Conservation (phyloP, 257 asterid species). For the Solanum rostratum region DNA sequence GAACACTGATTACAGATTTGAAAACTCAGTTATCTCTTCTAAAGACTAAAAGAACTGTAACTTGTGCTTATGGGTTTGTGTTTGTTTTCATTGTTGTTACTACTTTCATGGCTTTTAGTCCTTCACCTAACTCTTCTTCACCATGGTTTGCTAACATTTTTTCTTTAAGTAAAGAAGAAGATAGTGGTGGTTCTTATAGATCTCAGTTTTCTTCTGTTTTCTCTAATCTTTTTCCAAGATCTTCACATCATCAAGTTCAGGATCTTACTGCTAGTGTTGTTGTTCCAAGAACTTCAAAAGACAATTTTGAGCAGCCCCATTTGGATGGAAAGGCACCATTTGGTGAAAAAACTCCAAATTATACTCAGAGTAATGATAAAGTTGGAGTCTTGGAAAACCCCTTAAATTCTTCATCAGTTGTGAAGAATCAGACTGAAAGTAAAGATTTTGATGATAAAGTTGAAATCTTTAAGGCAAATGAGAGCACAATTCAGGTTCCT, state of each 20-base stretch:
- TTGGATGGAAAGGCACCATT: conserved; percentile 1
- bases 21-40: conserved; percentile 36
- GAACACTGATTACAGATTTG: conserved; percentile 38
- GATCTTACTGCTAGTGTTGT: neutral
- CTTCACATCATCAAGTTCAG: conserved; percentile 12
- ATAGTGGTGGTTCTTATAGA: neutral
- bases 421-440: conserved; percentile 27
- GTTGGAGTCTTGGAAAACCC: conserved; percentile 7
- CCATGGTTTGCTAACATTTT: conserved; percentile 46
- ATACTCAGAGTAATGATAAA: conserved; percentile 15
- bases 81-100: conserved; percentile 57
- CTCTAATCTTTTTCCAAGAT: conserved; percentile 34
- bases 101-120: conserved; percentile 60
- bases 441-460: conserved; percentile 12
- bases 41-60: conserved; percentile 29
- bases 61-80: conserved; percentile 38
- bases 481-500: conserved; percentile 10
- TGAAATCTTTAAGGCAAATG: conserved; percentile 24
- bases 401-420: too few relatives aligned
- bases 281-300: conserved; percentile 2
- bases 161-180: neutral
- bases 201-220: conserved; percentile 10
- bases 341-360: neutral
- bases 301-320: conserved; percentile 1
- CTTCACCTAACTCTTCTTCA: conserved; percentile 47